A percentile compares a stretch with the other conserved stretches of the same genome.
phyloP scores from a whole-genome alignment of 176 grass and related monocot genomes.

The Rhynchospora tenuis region DNA sequence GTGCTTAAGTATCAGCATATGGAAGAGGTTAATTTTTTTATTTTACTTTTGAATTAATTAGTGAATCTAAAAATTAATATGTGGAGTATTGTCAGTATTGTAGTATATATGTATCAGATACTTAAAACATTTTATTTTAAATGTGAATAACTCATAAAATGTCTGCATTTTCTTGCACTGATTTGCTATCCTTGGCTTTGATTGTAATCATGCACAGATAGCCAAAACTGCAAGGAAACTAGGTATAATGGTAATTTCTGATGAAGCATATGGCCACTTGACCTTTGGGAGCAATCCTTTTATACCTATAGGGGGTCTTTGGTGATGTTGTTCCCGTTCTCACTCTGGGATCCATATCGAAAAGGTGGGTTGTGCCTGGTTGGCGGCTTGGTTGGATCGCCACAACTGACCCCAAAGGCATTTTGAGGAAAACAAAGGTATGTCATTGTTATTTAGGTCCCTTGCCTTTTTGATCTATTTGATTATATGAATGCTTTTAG shows the following conservation, averaged over 20 bases:
- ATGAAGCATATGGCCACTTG: slow-evolving; percentile 65
- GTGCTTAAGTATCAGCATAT: slow-evolving; percentile 50
- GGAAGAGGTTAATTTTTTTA: slow-evolving; percentile 25
- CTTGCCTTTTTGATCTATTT: not conserved
- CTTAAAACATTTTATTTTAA: too few species aligned
- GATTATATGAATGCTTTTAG: not conserved
- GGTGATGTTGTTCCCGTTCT: slow-evolving; percentile 46
- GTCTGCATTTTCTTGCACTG: too few species aligned
- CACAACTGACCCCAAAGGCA: slow-evolving; percentile 45
- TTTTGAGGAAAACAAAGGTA: slow-evolving; percentile 63
- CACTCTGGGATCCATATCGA: slow-evolving; percentile 62
- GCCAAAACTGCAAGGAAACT: slow-evolving; percentile 52
- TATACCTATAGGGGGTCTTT: slow-evolving; percentile 53
- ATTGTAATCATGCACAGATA: slow-evolving; percentile 31
- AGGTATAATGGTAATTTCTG: slow-evolving; percentile 59
- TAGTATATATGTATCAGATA: too few species aligned
- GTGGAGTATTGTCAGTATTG: too few species aligned
- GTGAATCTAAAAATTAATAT: too few species aligned
- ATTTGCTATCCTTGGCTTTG: not conserved
- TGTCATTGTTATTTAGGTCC: not conserved
- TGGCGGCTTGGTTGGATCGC: slow-evolving; percentile 80
- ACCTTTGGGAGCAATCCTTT: slow-evolving; percentile 61
- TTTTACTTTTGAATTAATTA: too few species aligned
- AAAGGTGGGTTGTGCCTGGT: slow-evolving; percentile 69
- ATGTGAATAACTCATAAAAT: too few species aligned